Base-by-base conservation (phyloP, 768 basidiomycete species). In the Boletus tylopilopsis region DNA sequence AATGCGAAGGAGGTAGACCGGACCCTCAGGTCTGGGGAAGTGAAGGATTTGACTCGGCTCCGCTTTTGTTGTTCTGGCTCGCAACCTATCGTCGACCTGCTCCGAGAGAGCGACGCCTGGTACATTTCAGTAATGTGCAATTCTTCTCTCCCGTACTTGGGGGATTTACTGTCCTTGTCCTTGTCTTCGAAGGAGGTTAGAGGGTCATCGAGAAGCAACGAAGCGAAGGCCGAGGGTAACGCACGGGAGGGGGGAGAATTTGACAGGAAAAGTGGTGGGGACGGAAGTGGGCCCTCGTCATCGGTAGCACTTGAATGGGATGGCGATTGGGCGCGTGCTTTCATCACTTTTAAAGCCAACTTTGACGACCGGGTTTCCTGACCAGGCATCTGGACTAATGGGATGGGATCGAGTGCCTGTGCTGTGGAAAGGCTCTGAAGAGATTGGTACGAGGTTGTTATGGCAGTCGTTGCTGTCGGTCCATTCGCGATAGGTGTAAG, bases 401-500 rank as follows among this genome's bases (percentile, higher is more conserved):
- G 27, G 12, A 53, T 24, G 34, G 54, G 39, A 5, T 58, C 57
- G 42, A 49, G 43, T n/a, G 45, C 32, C 72, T 25, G 79, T 4
- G 50, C 11, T 5, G 63, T 59, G 6, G 69, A 81, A 8, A 90
- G 72, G 56, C 79, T 83, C 61, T 78, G 78, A 24, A 89, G 72
- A 7, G 83, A 80, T 51, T 89, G 87, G 54, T 88, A 89, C 0
- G 84, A 82, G 2, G 88, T 90, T 0, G 88, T 90, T 60, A 90
- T 90, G 2, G 88, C 88, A 15, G 87, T 89, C 0, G 88, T 90
- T 12, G 81, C 88, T n/a, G 86, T 82, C 4, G 85, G 70, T 0
- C 88, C 87, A 60, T 90, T 90, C n/a, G 85, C 85, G 38, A 85
- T 87, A 2, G 89, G 88, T 15, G 79, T 85, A 11, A 89, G 68